Percentiles rank a stretch among this genome's conserved stretches.
phyloP scores from a whole-genome alignment of 345 rosid species.

The Raphanus raphanistrum region DNA sequence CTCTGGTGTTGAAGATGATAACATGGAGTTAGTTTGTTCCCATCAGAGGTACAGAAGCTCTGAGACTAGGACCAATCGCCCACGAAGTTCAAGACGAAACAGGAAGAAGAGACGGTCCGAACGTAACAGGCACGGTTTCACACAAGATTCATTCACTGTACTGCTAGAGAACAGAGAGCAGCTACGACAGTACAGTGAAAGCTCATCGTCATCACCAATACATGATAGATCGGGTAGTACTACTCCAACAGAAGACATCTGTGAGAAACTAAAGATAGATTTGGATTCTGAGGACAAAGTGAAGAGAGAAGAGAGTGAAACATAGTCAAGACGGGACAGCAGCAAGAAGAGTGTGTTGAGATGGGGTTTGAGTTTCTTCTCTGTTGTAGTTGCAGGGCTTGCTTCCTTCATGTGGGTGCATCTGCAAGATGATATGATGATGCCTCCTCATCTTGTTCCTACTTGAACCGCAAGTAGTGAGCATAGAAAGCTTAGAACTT shows the following conservation, averaged over 20 bases:
- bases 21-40: slow-evolving; percentile 49
- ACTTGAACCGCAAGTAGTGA: no score
- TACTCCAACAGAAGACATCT: slow-evolving; percentile 32
- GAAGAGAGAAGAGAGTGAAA: background rate
- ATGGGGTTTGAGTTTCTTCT: slow-evolving; percentile 46
- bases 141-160: slow-evolving; percentile 39
- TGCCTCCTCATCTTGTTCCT: slow-evolving; percentile 57
- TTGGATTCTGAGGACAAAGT: slow-evolving; percentile 4
- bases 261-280: slow-evolving; percentile 8
- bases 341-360: slow-evolving; percentile 36
- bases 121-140: slow-evolving; percentile 50
- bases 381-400: slow-evolving; percentile 51
- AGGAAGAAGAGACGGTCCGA: slow-evolving; percentile 45
- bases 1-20: slow-evolving; percentile 45
- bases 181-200: slow-evolving; percentile 9
- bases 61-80: slow-evolving; percentile 43
- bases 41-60: slow-evolving; percentile 74
- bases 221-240: slow-evolving; percentile 43
- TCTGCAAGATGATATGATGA: slow-evolving; percentile 39
- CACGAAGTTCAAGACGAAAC: slow-evolving; percentile 51
- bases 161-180: slow-evolving; percentile 46
- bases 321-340: no score
- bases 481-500: slow-evolving; percentile 17
- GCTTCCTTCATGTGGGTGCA: slow-evolving; percentile 39
- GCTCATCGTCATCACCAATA: slow-evolving; percentile 41